Percentiles rank a stretch among this genome's conserved stretches.
Conservation (phyloP, 306 rosid species). For the Comarum palustre region DNA sequence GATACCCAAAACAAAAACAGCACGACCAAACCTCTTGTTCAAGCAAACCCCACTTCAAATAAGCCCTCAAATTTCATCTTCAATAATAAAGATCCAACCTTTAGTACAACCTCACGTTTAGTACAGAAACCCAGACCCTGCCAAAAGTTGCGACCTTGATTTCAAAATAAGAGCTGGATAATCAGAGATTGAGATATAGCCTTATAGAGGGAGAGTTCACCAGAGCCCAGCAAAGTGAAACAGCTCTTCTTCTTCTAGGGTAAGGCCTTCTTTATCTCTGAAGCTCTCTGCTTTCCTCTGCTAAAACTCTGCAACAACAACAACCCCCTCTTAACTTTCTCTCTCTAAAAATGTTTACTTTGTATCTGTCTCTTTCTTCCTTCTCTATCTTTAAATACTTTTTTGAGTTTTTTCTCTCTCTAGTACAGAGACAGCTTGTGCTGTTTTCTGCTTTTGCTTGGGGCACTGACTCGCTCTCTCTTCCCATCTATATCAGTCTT, state of each 20-base stretch:
- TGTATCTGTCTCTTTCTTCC: constrained; percentile 16
- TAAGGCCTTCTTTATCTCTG: constrained; percentile 27
- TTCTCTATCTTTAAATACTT: constrained; percentile 21
- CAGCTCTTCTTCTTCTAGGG: constrained; percentile 22
- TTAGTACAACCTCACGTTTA: neutral
- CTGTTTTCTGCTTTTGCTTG: constrained; percentile 24
- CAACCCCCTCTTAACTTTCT: constrained; percentile 17
- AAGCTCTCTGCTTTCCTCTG: neutral
- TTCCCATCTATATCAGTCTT: neutral
- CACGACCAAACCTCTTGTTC: constrained; percentile 1
- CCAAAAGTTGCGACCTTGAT: constrained; percentile 10
- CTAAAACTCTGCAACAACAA: constrained; percentile 33
- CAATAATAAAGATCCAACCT: constrained; percentile 16
- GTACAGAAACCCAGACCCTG: neutral
- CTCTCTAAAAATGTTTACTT: constrained; percentile 27
- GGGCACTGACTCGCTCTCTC: neutral
- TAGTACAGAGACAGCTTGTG: constrained; percentile 34
- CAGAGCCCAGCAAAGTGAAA: constrained; percentile 5
- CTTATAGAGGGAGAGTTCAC: constrained; percentile 14
- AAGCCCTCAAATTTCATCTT: constrained; percentile 19
- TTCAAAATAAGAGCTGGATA: neutral
- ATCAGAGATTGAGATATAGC: neutral
- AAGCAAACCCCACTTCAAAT: constrained; percentile 11
- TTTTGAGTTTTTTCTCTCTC: constrained; percentile 31
- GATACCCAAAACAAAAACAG: constrained; percentile 7